Evolutionary conservation across 1,139 yeast species (phyloP).

Genomic region (Lizanozyma gosingica): DNA sequence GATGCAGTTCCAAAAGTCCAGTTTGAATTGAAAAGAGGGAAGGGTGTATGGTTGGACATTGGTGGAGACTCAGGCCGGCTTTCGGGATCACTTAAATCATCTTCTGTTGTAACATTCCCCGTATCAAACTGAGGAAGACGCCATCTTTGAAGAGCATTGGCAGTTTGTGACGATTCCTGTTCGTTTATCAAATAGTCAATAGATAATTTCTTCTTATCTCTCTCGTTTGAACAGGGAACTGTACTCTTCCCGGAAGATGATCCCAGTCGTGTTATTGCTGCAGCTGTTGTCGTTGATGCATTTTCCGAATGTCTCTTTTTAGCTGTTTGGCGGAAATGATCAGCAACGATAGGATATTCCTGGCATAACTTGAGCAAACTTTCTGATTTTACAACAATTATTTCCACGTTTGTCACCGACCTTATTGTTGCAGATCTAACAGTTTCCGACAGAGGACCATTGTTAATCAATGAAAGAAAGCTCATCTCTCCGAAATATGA

Average conservation of each 20-base stretch:
- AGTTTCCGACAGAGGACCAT: conserved; percentile 12
- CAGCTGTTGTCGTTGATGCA: conserved; percentile 8
- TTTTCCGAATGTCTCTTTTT: conserved; percentile 34
- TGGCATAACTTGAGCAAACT: conserved; percentile 44
- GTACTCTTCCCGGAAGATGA: background rate
- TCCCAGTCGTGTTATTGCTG: no score
- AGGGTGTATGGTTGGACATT: background rate
- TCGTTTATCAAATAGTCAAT: conserved; percentile 15
- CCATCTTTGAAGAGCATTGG: no score
- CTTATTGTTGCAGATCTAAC: conserved; percentile 55
- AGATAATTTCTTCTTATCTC: conserved; percentile 4
- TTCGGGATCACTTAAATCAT: background rate
- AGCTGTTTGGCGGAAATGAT: conserved; percentile 56
- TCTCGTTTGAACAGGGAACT: background rate
- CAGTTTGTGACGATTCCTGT: background rate
- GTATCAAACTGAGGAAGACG: background rate
- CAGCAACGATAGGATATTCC: conserved; percentile 48
- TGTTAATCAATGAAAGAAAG: conserved; percentile 29
- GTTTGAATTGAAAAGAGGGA: conserved; percentile 8
- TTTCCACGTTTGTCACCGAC: conserved; percentile 49
- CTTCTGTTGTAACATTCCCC: background rate
- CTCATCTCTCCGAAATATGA: conserved; percentile 75
- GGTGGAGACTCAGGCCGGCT: background rate
- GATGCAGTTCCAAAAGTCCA: conserved; percentile 9
- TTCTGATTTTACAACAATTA: conserved; percentile 48